phyloP scores from a whole-genome alignment of 768 basidiomycete species.

The Macrolepiota albuminosa region DNA sequence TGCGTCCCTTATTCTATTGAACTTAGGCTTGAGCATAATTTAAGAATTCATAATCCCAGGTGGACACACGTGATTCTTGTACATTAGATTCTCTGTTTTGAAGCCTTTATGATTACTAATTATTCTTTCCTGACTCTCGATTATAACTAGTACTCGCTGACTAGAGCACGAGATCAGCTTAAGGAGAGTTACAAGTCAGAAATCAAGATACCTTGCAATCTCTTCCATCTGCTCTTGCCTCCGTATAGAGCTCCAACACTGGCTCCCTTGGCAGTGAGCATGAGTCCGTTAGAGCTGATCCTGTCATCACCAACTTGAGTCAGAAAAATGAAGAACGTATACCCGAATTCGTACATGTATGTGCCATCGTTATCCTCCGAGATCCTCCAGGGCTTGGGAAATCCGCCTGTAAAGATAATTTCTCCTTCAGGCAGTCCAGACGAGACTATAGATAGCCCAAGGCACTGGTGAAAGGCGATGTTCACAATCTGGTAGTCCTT shows the following conservation, averaged over 20 bases:
- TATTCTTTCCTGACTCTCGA: not conserved
- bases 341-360: not conserved
- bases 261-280: not conserved
- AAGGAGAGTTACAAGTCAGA: not conserved
- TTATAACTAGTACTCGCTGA: not conserved
- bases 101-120: not conserved
- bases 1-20: too few relatives aligned
- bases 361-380: not conserved
- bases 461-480: not conserved
- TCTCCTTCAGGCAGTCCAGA: not conserved
- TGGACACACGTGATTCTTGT: too few relatives aligned
- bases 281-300: not conserved
- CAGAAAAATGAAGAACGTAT: not conserved
- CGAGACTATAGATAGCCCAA: not conserved
- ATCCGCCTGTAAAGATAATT: not conserved
- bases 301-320: not conserved
- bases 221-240: not conserved
- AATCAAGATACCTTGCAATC: not conserved
- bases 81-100: too few relatives aligned
- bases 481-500: not conserved
- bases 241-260: not conserved
- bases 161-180: not conserved
- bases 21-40: not conserved
- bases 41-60: not conserved
- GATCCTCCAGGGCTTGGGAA: not conserved